phyloP scores from a whole-genome alignment of 768 basidiomycete genomes.

The Fibroporia radiculosa region DNA sequence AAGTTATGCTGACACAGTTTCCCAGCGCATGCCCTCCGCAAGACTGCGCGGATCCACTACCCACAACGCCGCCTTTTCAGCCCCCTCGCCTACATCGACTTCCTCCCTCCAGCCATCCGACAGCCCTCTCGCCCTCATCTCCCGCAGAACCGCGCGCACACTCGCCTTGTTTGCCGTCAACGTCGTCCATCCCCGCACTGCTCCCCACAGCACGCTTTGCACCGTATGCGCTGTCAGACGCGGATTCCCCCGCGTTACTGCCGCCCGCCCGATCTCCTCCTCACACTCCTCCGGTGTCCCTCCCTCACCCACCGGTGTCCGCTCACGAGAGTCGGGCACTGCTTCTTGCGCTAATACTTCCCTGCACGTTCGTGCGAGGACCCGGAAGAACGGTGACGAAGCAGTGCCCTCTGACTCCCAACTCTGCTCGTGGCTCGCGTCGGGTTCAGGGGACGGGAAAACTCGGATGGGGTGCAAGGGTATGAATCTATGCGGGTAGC shows the following conservation, averaged over 20 bases:
- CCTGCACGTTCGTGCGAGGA: slow-evolving; percentile 45
- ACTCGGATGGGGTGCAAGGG: slow-evolving; percentile 52
- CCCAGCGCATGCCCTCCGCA: slow-evolving; percentile 48
- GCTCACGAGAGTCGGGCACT: slow-evolving; percentile 10
- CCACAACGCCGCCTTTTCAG: slow-evolving; percentile 47
- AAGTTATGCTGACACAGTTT: slow-evolving; percentile 6
- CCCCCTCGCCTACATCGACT: slow-evolving; percentile 10
- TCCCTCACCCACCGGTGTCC: background rate
- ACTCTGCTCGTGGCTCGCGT: background rate
- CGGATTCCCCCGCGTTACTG: slow-evolving; percentile 45
- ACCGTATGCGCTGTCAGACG: slow-evolving; percentile 73
- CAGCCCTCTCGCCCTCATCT: slow-evolving; percentile 41
- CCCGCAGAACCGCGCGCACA: slow-evolving; percentile 64
- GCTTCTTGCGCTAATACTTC: slow-evolving; percentile 44
- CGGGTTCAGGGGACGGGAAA: slow-evolving; percentile 29
- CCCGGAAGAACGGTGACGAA: slow-evolving; percentile 34
- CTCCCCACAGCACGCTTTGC: slow-evolving; percentile 63
- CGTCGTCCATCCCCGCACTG: slow-evolving; percentile 71
- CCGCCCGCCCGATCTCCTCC: slow-evolving; percentile 43
- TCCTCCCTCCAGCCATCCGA: slow-evolving; percentile 21
- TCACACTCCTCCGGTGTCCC: background rate
- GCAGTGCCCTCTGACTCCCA: background rate
- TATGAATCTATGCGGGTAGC: slow-evolving; percentile 45
- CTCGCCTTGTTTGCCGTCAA: slow-evolving; percentile 80
- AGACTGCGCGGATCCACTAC: slow-evolving; percentile 74